Percentiles rank a stretch among this genome's conserved stretches.
Conservation (phyloP, 2,329 filamentous ascomycete species). For the Aspergillus fumigatiaffinis region DNA sequence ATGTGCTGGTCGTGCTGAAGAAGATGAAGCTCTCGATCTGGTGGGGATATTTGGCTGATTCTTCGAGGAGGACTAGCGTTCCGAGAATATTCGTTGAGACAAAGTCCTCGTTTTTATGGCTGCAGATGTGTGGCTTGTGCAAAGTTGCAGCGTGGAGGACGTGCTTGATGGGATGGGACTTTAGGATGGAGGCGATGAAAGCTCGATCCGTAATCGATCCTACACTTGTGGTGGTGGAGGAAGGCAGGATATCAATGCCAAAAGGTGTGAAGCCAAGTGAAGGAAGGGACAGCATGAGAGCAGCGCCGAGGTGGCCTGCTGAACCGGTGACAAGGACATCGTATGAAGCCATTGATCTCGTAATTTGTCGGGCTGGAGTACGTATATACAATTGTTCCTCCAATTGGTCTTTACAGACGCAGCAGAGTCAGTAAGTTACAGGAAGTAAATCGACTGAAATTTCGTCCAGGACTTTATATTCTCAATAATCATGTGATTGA, state of each 20-base stretch:
- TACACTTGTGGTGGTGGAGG: no score
- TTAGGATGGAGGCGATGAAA: not conserved
- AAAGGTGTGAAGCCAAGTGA: conserved; percentile 9
- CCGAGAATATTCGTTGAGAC: conserved; percentile 6
- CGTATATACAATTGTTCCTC: no score
- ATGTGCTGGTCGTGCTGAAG: conserved; percentile 9
- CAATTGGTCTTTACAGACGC: no score
- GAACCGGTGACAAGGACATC: conserved; percentile 11
- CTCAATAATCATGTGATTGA: no score
- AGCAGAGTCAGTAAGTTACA: no score
- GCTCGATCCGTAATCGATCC: no score
- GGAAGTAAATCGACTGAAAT: no score
- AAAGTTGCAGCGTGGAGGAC: conserved; percentile 6
- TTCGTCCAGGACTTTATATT: no score
- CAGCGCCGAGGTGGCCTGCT: conserved; percentile 11
- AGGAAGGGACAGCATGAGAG: conserved; percentile 10
- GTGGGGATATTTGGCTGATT: no score
- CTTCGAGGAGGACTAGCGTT: not conserved
- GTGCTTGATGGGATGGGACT: conserved; percentile 5
- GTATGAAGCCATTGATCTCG: not conserved
- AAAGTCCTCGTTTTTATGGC: conserved; percentile 3
- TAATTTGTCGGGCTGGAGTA: no score
- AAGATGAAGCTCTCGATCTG: conserved; percentile 1
- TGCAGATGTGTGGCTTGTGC: conserved; percentile 9
- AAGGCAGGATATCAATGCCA: conserved; percentile 6